Evolutionary conservation across 140 eudicot species (phyloP), one percentile per base, ranked within the genome.

Genomic region (Senecio squalidus): DNA sequence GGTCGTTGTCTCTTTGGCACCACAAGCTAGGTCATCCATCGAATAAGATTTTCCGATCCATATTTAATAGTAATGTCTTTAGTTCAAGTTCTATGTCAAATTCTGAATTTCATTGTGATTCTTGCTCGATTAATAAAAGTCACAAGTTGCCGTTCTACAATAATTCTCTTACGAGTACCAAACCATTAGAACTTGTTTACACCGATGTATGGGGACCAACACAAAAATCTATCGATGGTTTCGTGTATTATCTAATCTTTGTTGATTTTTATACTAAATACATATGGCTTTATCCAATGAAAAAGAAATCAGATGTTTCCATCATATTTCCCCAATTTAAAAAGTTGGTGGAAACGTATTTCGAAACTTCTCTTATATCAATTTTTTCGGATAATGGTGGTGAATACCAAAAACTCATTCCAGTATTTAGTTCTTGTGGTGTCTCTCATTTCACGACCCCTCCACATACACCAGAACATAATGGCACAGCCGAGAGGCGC

Each of bases 231-330:
- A 46, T 46, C 5, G 52, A 46, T 46, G 52, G 52, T 46, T 46
- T 14, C 25, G 6, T 6, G 20, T 46, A 52, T 6, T 27, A 52
- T 26, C 17, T 52, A 8, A 52, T 52, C 3, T 52, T 52, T 52
- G 40, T 52, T 14, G 40, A 52, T 14, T 52, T 13, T 27, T 23
- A 52, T 15, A 26, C 58, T 0, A 52, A 52, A 28, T 52, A 14
- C 28, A 5, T 28, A 1, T 52, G 58, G 58, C 39, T 52, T 1
- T n/a, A n/a, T n/a, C n/a, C n/a, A n/a, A n/a, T n/a, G n/a, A n/a
- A n/a, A n/a, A n/a, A n/a, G n/a, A n/a, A 52, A 28, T 52, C 58
- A 3, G 58, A 52, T n/a, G 39, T 52, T 14, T 26, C 58, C 2
- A 28, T 5, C 7, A 4, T 52, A 6, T 26, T 52, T n/a, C 31